Evolutionary conservation across 495 filamentous ascomycete species (phyloP).

Genomic region (Amorphotheca resinae): DNA sequence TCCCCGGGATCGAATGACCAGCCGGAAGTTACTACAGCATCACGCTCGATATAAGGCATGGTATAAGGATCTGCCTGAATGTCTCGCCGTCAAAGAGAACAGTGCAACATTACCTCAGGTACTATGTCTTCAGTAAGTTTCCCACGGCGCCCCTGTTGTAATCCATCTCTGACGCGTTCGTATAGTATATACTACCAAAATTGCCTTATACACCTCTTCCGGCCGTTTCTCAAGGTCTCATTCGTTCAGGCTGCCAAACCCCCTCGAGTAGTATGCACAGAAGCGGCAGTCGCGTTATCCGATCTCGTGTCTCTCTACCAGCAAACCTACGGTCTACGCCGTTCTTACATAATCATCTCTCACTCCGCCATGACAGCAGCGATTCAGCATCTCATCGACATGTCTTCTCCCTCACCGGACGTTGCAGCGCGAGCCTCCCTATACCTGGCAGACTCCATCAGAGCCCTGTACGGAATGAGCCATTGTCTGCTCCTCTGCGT

Average conservation of each 20-base stretch:
- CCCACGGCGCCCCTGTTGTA: constrained; percentile 2
- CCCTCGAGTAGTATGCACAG: constrained; percentile 23
- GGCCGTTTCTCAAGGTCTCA: constrained; percentile 24
- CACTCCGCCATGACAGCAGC: constrained; percentile 24
- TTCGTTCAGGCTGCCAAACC: constrained; percentile 19
- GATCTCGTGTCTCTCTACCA: constrained; percentile 19
- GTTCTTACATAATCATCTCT: constrained; percentile 17
- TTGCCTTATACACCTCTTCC: constrained; percentile 26
- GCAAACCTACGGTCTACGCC: constrained; percentile 21
- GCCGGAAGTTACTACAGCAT: constrained; percentile 24
- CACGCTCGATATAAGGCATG: constrained; percentile 30
- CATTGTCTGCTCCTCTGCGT: constrained; percentile 12
- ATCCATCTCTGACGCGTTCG: neutral
- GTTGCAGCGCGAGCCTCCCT: constrained; percentile 9
- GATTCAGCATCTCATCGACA: constrained; percentile 26
- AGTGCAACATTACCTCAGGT: constrained; percentile 23
- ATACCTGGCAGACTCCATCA: constrained; percentile 8
- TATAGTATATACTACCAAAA: constrained; percentile 26
- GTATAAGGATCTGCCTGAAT: constrained; percentile 27
- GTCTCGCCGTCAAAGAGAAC: constrained; percentile 22
- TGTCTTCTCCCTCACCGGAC: constrained; percentile 12
- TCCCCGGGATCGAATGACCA: constrained; percentile 30
- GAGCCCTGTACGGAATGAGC: constrained; percentile 20
- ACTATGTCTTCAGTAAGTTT: constrained; percentile 30
- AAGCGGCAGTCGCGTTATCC: constrained; percentile 22